These are phyloP conservation scores for Geotrichum restrictum DNA, from an alignment of 1,139 yeast genomes.

Conservation along the genomic window DNA sequence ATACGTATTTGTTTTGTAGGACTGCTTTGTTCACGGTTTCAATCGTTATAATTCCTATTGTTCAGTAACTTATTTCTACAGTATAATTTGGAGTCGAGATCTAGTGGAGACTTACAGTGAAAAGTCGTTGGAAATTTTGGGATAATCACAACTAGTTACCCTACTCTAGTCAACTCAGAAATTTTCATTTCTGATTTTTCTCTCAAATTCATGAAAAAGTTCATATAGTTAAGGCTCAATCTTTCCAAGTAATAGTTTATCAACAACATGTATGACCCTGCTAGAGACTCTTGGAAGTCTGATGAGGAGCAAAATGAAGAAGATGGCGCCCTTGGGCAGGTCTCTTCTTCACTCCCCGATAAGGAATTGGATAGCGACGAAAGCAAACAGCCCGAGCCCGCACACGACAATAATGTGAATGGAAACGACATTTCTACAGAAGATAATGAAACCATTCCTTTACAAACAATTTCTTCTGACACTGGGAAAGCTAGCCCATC, in stretches of 20 bases:
- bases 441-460: not conserved
- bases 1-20: too few species aligned
- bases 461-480: not conserved
- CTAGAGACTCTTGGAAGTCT: conserved; percentile 34
- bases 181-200: not conserved
- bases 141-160: too few species aligned
- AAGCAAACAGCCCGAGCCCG: not conserved
- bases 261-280: conserved; percentile 35
- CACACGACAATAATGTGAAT: not conserved
- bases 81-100: too few species aligned
- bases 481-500: not conserved
- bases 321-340: conserved; percentile 7
- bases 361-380: not conserved
- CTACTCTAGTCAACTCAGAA: too few species aligned
- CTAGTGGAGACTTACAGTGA: too few species aligned
- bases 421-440: not conserved
- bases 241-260: not conserved
- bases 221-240: not conserved
- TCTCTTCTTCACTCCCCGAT: not conserved
- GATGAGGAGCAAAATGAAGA: conserved; percentile 24
- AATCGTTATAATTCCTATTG: too few species aligned
- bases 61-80: too few species aligned
- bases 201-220: not conserved
- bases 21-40: too few species aligned
- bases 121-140: too few species aligned